Evolutionary conservation across 208 protist genomes (phyloP), one percentile per base, ranked within the genome.

Genomic region (Herpetomonas tarakana): DNA sequence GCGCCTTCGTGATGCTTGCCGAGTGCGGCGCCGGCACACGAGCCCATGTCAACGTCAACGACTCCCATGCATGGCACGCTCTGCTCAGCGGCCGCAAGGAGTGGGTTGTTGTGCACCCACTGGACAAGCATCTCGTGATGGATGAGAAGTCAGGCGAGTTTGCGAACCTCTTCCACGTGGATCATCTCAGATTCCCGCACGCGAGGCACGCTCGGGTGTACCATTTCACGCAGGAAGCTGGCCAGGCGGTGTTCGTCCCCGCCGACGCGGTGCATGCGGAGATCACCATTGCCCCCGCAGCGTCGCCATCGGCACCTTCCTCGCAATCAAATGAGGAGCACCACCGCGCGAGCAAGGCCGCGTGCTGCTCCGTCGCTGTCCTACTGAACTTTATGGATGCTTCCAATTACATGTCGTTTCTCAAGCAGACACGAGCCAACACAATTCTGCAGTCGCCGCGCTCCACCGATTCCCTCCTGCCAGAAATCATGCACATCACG

Each of bases 241-340:
- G 73, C 14, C 67, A 79, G 28, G 65, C 73, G 0, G 27, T 79
- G 1, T 79, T 79, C 52, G 18, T 79, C 12, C 73, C 73, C n/a
- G 61, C 52, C 50, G 73, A 79, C 29, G 73, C 67, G 7, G 38
- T 74, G n/a, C 45, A 66, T 54, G 30, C 38, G 6, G 64, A 73
- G 3, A 14, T 68, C 3, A 62, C 64, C 16, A 50, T 76, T 2
- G 56, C 62, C 18, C 35, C 62, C 18, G 62, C 55, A 2, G 35
- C 55, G 18, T 19, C 61, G 12, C 31, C 70, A 3, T 53, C 22
- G 44, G 58, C 39, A n/a, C n/a, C n/a, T n/a, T n/a, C n/a, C n/a
- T n/a, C n/a, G n/a, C n/a, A n/a, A n/a, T n/a, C n/a, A n/a, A n/a
- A n/a, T n/a, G n/a, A n/a, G n/a, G n/a, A n/a, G n/a, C 24, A 55